A percentile compares a stretch with the other conserved stretches of the same genome.
Conservation (phyloP, 2,329 filamentous ascomycete species). For the Aspergillus fructus region DNA sequence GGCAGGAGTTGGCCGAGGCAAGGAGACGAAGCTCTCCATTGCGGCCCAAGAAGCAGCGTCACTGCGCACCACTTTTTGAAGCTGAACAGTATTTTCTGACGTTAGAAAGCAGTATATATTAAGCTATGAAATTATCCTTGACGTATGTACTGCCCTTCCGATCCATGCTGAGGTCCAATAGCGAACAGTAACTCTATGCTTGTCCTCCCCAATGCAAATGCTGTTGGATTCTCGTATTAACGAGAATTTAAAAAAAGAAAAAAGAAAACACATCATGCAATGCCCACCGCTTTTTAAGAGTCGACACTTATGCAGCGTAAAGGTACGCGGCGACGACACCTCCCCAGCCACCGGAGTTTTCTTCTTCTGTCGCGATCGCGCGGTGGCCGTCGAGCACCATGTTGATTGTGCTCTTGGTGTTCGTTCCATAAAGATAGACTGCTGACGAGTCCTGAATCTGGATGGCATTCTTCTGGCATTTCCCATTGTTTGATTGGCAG, state of each 20-base stretch:
- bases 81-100: not conserved
- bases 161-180: not conserved
- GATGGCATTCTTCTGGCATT: constrained; percentile 40
- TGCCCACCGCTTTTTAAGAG: not conserved
- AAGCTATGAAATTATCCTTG: not conserved
- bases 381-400: constrained; percentile 27
- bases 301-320: constrained; percentile 22
- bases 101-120: not conserved
- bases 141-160: not conserved
- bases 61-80: not conserved
- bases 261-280: not conserved
- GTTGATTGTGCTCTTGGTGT: constrained; percentile 31
- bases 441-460: constrained; percentile 24
- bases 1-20: constrained; percentile 4
- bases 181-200: not conserved
- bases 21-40: not conserved
- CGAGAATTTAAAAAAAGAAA: not conserved
- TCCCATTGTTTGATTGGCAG: constrained; percentile 32
- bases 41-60: constrained; percentile 6
- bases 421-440: constrained; percentile 31
- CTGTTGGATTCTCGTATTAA: not conserved
- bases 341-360: constrained; percentile 36
- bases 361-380: constrained; percentile 24
- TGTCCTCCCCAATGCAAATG: not conserved
- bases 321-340: constrained; percentile 34